A percentile compares a stretch with the other conserved stretches of the same genome.
phyloP scores from a whole-genome alignment of 345 rosid genomes.

The Theobroma cacao region DNA sequence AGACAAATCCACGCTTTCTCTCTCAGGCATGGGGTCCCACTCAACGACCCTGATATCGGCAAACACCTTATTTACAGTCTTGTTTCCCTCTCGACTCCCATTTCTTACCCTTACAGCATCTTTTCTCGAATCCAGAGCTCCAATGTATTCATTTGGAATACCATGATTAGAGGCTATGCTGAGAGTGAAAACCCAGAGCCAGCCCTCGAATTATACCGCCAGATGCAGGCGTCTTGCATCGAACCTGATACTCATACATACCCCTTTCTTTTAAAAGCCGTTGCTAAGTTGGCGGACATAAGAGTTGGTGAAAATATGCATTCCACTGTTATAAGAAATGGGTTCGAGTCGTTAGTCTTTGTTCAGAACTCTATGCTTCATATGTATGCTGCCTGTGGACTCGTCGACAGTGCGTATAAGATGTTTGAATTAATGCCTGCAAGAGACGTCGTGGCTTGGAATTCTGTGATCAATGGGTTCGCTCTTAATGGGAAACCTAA shows the following conservation, averaged over 20 bases:
- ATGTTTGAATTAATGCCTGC: constrained; percentile 61
- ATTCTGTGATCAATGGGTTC: constrained; percentile 83
- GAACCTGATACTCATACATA: constrained; percentile 81
- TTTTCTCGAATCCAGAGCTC: constrained; percentile 47
- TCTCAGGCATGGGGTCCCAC: constrained; percentile 54
- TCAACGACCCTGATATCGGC: constrained; percentile 38
- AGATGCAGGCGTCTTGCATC: constrained; percentile 39
- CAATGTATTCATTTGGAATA: constrained; percentile 67
- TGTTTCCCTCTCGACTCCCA: constrained; percentile 59
- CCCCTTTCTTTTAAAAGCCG: constrained; percentile 79
- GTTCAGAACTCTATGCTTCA: constrained; percentile 69
- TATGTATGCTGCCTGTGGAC: constrained; percentile 53
- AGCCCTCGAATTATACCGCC: constrained; percentile 48
- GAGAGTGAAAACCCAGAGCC: constrained; percentile 53
- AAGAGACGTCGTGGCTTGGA: constrained; percentile 87
- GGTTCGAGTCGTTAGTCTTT: constrained; percentile 59
- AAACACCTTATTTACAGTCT: constrained; percentile 58
- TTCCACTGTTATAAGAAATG: constrained; percentile 48
- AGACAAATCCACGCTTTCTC: constrained; percentile 72
- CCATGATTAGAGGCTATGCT: constrained; percentile 78
- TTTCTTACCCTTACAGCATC: constrained; percentile 54
- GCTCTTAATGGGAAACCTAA: constrained; percentile 62
- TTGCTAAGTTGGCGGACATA: constrained; percentile 49
- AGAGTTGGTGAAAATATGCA: constrained; percentile 53
- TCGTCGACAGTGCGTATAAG: constrained; percentile 44